Conservation (phyloP, 2,329 filamentous ascomycete species). For the Graphiopsis chlorocephala region DNA sequence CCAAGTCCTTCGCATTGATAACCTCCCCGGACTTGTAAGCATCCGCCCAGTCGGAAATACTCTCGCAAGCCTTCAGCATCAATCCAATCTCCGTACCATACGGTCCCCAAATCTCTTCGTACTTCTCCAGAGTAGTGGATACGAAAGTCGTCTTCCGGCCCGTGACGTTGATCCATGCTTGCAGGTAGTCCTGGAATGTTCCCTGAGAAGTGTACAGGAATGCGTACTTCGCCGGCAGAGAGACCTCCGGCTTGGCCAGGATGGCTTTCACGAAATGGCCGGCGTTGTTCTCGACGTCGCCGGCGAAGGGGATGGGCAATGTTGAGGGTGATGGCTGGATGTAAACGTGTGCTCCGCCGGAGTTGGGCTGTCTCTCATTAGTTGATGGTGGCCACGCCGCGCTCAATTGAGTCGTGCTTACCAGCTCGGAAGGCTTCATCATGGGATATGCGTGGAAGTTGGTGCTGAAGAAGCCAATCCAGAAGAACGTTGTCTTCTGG, state of each 20-base stretch:
- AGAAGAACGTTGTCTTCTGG: constrained; percentile 22
- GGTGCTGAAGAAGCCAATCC: constrained; percentile 20
- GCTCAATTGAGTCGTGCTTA: background rate
- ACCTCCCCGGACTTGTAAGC: constrained; percentile 8
- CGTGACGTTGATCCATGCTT: constrained; percentile 16
- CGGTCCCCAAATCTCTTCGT: constrained; percentile 12
- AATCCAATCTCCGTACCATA: constrained; percentile 15
- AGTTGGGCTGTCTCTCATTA: background rate
- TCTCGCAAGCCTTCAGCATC: constrained; percentile 14
- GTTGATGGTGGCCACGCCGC: background rate
- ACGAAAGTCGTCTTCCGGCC: constrained; percentile 15
- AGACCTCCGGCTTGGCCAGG: constrained; percentile 14
- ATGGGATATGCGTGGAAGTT: constrained; percentile 17
- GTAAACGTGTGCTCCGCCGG: constrained; percentile 12
- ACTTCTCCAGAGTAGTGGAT: constrained; percentile 5
- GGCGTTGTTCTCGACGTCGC: constrained; percentile 17
- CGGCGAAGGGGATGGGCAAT: constrained; percentile 1
- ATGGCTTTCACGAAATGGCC: constrained; percentile 17
- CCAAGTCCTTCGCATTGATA: constrained; percentile 15
- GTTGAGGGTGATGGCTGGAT: constrained; percentile 11
- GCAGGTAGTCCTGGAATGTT: constrained; percentile 15
- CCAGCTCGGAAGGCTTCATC: constrained; percentile 16
- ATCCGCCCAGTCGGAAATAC: constrained; percentile 9
- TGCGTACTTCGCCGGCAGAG: constrained; percentile 15
- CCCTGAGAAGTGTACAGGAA: constrained; percentile 15